Percentiles rank a stretch among this genome's conserved stretches.
Evolutionary conservation across 2,329 filamentous ascomycete species (phyloP).

Genomic region (Ceratocystiopsis sp.): DNA sequence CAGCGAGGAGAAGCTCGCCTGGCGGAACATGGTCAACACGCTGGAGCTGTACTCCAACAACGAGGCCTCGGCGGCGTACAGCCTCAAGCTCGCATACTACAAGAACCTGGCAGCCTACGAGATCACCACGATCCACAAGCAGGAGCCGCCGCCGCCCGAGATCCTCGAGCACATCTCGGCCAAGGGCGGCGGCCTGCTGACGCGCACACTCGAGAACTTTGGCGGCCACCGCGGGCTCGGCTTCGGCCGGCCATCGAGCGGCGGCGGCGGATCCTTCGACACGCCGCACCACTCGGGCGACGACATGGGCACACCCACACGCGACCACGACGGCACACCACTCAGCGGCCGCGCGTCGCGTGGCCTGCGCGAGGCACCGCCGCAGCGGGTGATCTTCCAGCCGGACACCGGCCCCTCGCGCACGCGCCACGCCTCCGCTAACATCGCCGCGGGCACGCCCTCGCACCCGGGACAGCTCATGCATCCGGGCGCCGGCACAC

Average conservation of each 20-base stretch:
- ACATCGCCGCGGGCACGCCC: slow-evolving; percentile 13
- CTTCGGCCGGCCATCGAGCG: slow-evolving; percentile 23
- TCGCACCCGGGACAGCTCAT: slow-evolving; percentile 7
- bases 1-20: slow-evolving; percentile 68
- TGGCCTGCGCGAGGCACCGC: slow-evolving; percentile 64
- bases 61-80: slow-evolving; percentile 68
- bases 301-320: slow-evolving; percentile 35
- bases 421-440: slow-evolving; percentile 36
- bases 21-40: slow-evolving; percentile 62
- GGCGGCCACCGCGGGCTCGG: slow-evolving; percentile 14
- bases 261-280: slow-evolving; percentile 1
- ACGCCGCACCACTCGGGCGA: slow-evolving; percentile 23
- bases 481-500: slow-evolving; percentile 1
- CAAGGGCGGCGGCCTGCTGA: slow-evolving; percentile 65
- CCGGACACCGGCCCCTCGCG: slow-evolving; percentile 54
- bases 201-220: slow-evolving; percentile 61
- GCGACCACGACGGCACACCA: slow-evolving; percentile 25
- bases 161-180: slow-evolving; percentile 79
- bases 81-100: slow-evolving; percentile 77
- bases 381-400: slow-evolving; percentile 70
- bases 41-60: slow-evolving; percentile 61
- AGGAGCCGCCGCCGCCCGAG: slow-evolving; percentile 72
- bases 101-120: slow-evolving; percentile 80
- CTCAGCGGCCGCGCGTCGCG: slow-evolving; percentile 40
- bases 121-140: slow-evolving; percentile 58